These are phyloP conservation scores for Phycomyces nitens DNA, from an alignment of 192 early-diverging fungal genomes.

Conservation along the genomic window DNA sequence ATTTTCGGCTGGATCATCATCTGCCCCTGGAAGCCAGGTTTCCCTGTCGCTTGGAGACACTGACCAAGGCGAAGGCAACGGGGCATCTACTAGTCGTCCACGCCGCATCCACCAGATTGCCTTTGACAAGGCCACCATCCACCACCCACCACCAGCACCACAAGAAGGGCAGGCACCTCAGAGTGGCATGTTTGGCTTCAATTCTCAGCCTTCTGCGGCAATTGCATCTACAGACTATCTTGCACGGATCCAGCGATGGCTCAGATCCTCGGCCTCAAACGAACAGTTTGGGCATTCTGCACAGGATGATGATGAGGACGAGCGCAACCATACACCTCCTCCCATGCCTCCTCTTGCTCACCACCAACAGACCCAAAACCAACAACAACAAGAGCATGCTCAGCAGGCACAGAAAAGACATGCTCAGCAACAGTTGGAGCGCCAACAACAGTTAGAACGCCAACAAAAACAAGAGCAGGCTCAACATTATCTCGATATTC, in stretches of 20 bases:
- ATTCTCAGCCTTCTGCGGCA: constrained; percentile 20
- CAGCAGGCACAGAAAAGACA: not conserved
- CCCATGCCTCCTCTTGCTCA: not conserved
- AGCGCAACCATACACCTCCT: not conserved
- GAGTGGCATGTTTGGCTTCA: constrained; percentile 12
- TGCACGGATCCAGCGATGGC: constrained; percentile 28
- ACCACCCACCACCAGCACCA: not conserved
- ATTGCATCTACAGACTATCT: constrained; percentile 22
- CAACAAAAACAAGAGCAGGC: too few relatives aligned
- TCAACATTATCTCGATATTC: too few relatives aligned
- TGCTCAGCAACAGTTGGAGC: not conserved
- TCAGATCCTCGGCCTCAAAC: constrained; percentile 23
- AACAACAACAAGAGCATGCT: not conserved
- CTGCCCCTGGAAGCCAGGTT: constrained; percentile 20
- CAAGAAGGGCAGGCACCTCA: not conserved
- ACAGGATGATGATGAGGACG: not conserved
- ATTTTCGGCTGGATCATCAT: constrained; percentile 12
- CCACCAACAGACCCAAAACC: not conserved
- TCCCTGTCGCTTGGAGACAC: constrained; percentile 14
- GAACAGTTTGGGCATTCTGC: constrained; percentile 2
- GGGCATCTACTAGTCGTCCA: not conserved
- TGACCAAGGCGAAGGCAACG: not conserved
- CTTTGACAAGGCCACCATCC: constrained; percentile 1
- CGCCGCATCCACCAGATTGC: constrained; percentile 5
- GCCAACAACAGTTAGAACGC: not conserved